Base-by-base conservation (phyloP, 768 basidiomycete genomes). In the Leccinellum albellum region DNA sequence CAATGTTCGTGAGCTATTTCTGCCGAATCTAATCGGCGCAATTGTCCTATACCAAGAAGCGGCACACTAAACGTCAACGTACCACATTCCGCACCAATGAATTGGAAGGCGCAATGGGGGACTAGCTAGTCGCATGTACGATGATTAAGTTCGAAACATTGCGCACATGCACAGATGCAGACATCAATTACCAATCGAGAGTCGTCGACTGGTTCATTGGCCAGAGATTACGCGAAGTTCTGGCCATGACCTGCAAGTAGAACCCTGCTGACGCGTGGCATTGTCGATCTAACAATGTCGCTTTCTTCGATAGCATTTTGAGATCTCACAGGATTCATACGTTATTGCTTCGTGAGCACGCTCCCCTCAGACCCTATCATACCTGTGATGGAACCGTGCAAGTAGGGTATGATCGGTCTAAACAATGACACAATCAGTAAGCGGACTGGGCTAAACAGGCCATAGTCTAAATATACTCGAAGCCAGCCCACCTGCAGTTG, bases 11-110 rank as follows among this genome's bases (percentile, higher is more conserved):
- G 51, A 55, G 56, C 61, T 67, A 68, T 68, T 61, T 68, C 68
- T 68, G 66, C 56, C 24, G 46, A 40, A 64, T 62, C 60, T 50
- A 56, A 58, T 61, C 65, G 65, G 63, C 64, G 67, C 57, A 61
- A 61, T 31, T 42, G 51, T 24, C 44, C 54, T 57, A 58, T 53
- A 57, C 33, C 50, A 40, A 54, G 58, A 52, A 33, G 48, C 45
- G 42, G 51, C 29, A 35, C 33, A 33, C 35, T 17, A 42, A 56
- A 62, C 53, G 56, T 59, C 56, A 62, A 58, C 21, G 12, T 24
- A 48, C 50, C 54, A 55, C 51, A 40, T 51, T 59, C 54, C 40
- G 54, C 20, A 42, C 8, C 20, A 42, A 3, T 42, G n/a, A 4
- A 51, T 31, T 24, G 46, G 52, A 46, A 42, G 45, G 40, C 26